These are phyloP conservation scores for Rhodosporidiobolus sp. DNA, from an alignment of 768 basidiomycete genomes.

Conservation along the genomic window DNA sequence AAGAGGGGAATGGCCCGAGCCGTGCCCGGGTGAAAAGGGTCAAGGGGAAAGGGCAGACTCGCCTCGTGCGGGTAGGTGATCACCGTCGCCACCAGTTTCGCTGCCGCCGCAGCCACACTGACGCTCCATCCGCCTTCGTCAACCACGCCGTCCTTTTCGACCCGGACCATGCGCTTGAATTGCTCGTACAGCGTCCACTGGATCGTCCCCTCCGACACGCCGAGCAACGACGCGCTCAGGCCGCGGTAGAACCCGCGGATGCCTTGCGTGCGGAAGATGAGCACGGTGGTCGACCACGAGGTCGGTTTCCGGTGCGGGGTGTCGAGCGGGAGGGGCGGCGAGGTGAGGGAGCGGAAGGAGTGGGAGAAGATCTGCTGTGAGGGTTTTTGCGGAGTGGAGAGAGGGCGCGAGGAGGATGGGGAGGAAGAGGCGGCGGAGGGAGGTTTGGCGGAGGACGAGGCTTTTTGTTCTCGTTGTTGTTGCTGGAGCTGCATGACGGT, in stretches of 20 bases:
- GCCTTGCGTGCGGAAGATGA: conserved; percentile 78
- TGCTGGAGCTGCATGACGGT: conserved; percentile 77
- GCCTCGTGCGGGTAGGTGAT: conserved; percentile 99
- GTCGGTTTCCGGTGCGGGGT: conserved; percentile 20
- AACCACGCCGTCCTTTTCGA: conserved; percentile 46
- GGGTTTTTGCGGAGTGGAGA: conserved; percentile 7
- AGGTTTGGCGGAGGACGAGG: conserved; percentile 7
- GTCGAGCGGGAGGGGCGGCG: conserved; percentile 21
- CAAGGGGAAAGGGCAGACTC: conserved; percentile 41
- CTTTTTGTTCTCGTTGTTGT: conserved; percentile 11
- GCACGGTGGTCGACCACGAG: conserved; percentile 54
- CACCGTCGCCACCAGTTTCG: conserved; percentile 87
- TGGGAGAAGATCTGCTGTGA: conserved; percentile 21
- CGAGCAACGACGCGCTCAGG: conserved; percentile 87
- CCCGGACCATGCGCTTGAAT: conserved; percentile 67
- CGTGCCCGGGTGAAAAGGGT: too few species aligned
- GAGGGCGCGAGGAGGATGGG: conserved; percentile 6
- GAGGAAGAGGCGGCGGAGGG: conserved; percentile 5
- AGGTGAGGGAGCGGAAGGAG: conserved; percentile 38
- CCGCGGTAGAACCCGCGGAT: conserved; percentile 89
- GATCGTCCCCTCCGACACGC: conserved; percentile 91
- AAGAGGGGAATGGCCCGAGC: neutral
- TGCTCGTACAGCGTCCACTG: conserved; percentile 97
- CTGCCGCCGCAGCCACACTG: conserved; percentile 83
- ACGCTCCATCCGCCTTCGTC: conserved; percentile 69